Evolutionary conservation across 163 green algal species (phyloP), one percentile per base, ranked within the genome.

Genomic region (Coccomyxa subellipsoidea): DNA sequence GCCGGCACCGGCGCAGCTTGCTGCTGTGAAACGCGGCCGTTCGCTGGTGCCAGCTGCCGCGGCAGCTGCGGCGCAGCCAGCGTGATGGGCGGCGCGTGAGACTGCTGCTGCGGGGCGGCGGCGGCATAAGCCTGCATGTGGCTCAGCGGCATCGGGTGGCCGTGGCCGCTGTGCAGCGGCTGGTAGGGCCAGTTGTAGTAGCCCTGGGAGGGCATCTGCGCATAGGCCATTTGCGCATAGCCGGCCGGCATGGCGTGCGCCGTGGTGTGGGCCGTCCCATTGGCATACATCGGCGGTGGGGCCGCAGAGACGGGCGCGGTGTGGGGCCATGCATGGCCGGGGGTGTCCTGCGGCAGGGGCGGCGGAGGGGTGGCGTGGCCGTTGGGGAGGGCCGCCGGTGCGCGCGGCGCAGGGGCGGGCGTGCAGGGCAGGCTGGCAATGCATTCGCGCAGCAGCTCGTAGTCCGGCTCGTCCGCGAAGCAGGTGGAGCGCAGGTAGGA

Each of bases 391-490:
- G 4, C 47, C 4, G 47, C 15, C 23, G 47, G 47, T 59, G 21
- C 23, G 15, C 23, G 47, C 47, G 21, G 15, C 21, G 47, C 15
- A 59, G 5, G 15, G 23, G 47, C 47, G 23, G 47, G 47, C 47
- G 5, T 59, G 47, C 47, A 27, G 47, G 47, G 47, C 47, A 59
- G 47, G 47, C 47, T 59, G 1, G 47, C 47, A 18, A 59, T 59
- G 47, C 47, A 59, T 18, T 59, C 47, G 21, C 86, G 81, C 27
- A 94, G 36, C 31, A 76, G 54, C 10, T 70, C 37, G 71, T 93
- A 92, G 79, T 92, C 85, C 15, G 90, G 89, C 0, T 47, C 54
- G 18, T 82, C 85, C n/a, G 32, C 83, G 79, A 93, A 93, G 0
- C 75, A 80, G 35, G 93, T 82, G 12, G 37, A 73, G 9, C 47